Conservation (phyloP, 2,329 filamentous ascomycete genomes). For the Pleoardoris graminearum region DNA sequence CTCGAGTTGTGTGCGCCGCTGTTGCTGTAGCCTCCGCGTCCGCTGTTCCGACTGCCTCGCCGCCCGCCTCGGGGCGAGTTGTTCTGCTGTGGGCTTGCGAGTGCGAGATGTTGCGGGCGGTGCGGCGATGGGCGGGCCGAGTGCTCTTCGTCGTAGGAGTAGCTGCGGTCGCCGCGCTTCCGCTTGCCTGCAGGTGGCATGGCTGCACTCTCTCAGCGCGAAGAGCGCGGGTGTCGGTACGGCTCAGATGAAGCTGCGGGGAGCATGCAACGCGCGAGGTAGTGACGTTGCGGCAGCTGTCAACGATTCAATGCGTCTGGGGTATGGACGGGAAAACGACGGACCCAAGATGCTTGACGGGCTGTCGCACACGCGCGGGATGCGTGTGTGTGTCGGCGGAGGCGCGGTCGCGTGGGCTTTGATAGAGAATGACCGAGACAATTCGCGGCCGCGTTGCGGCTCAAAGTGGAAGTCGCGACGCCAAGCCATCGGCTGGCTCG, state of each 20-base stretch:
- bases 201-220: slow-evolving; percentile 32
- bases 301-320: slow-evolving; percentile 2
- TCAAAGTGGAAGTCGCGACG: slow-evolving; percentile 5
- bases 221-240: slow-evolving; percentile 31
- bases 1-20: slow-evolving; percentile 38
- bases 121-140: slow-evolving; percentile 54
- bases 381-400: slow-evolving; percentile 17
- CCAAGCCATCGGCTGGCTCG: not conserved
- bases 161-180: slow-evolving; percentile 56
- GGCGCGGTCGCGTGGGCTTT: slow-evolving; percentile 22
- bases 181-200: slow-evolving; percentile 62
- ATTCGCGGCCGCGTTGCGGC: slow-evolving; percentile 16
- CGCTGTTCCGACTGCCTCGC: slow-evolving; percentile 32
- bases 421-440: slow-evolving; percentile 12
- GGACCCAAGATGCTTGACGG: slow-evolving; percentile 11
- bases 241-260: slow-evolving; percentile 24
- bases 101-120: slow-evolving; percentile 53
- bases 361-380: slow-evolving; percentile 13
- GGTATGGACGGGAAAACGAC: not conserved
- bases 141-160: slow-evolving; percentile 49
- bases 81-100: slow-evolving; percentile 53
- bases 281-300: slow-evolving; percentile 5
- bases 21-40: slow-evolving; percentile 34
- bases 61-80: slow-evolving; percentile 37
- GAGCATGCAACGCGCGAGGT: slow-evolving; percentile 33